A percentile compares a stretch with the other conserved stretches of the same genome.
Conservation (phyloP, 1,284 basidiomycete species). For the Marasmius sp. region DNA sequence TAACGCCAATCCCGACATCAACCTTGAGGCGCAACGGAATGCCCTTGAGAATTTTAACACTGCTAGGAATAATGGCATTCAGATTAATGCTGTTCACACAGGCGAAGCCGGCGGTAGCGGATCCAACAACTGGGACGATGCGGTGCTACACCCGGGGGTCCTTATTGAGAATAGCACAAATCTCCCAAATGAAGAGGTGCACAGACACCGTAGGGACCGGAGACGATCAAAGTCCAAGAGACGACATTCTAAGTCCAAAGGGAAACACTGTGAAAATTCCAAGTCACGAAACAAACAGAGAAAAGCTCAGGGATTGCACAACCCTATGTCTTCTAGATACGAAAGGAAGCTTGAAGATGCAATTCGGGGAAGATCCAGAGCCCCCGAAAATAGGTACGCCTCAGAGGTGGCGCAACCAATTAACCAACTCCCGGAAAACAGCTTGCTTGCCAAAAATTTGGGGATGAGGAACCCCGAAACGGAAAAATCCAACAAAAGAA, state of each 20-base stretch:
- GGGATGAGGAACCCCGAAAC: neutral
- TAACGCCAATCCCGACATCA: neutral
- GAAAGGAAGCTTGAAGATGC: neutral
- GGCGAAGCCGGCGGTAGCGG: neutral
- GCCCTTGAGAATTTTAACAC: neutral
- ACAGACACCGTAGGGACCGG: neutral
- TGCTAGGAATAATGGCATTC: neutral
- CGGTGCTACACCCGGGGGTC: neutral
- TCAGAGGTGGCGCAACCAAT: neutral
- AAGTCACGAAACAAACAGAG: neutral
- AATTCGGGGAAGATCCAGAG: neutral
- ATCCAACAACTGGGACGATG: neutral
- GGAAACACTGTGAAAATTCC: neutral
- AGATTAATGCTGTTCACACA: neutral
- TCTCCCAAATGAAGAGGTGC: no score
- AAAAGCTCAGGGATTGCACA: neutral
- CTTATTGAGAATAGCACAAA: neutral
- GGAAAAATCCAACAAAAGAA: neutral
- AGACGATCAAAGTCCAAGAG: neutral
- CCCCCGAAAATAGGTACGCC: neutral
- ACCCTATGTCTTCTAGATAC: slow-evolving; percentile 1
- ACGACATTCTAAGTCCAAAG: neutral
- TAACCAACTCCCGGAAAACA: slow-evolving; percentile 3
- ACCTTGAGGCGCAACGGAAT: neutral
- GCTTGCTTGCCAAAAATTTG: neutral